Base-by-base conservation (phyloP, 2,329 filamentous ascomycete species). In the Fusarium verrucosum region DNA sequence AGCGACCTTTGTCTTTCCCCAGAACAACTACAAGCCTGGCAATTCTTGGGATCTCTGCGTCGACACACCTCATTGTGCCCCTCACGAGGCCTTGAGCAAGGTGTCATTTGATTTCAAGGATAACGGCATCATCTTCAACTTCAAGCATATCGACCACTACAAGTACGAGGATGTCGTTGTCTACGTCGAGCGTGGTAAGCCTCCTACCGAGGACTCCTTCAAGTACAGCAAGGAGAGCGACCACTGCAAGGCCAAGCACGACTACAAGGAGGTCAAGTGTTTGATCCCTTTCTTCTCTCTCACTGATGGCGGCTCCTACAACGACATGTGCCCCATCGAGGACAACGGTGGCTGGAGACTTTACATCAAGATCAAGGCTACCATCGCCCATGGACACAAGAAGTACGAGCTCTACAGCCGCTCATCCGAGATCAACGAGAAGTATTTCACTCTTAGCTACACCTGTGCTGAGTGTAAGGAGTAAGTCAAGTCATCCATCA, bases 391-490 rank as follows among this genome's bases (percentile, higher is more conserved):
- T 13, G 67, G 67, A 17, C 37, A 68, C 46, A 61, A 70, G 52
- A 69, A 65, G 44, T 63, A 64, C 40, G 36, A 68, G 30, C 65
- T 73, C 19, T 65, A 69, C 62, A 73, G 56, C 58, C 71, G 70
- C 33, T 62, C 60, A 11, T 40, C 56, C 42, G 62, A 65, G 17
- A 22, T 65, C n/a, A 43, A 62, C 14, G 60, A 65, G 33, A 70
- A 68, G 55, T 73, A 66, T 59, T 73, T 73, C 38, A 59, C 68
- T 32, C 40, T 73, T 11, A 69, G 67, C 58, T 72, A 73, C 43
- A 67, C 62, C 55, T 73, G 71, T 42, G 50, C 70, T 28, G 61
- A 73, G 56, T 73, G 71, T 62, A 61, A 70, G 42, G 57, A 60
- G 69, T 68, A 50, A 22, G 59, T 58, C 6, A 6, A 14, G 8